Evolutionary conservation across 2,329 filamentous ascomycete species (phyloP).

Genomic region (Tolypocladium cylindrosporum): DNA sequence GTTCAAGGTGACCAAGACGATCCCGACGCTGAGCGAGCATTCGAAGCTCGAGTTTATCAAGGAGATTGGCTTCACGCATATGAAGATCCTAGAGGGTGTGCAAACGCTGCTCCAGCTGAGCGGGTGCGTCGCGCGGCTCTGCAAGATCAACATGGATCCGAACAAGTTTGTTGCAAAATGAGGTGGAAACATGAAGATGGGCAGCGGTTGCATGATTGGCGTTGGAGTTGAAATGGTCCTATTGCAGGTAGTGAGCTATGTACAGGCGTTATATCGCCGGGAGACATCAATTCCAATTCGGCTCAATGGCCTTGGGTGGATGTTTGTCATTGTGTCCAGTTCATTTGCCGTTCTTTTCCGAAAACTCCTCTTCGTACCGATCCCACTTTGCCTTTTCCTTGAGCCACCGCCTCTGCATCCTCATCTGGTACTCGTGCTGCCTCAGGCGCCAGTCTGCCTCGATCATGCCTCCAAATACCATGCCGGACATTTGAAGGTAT

Average conservation of each 20-base stretch:
- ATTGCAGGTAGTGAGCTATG: not conserved
- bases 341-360: conserved; percentile 29
- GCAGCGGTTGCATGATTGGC: conserved; percentile 10
- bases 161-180: conserved; percentile 55
- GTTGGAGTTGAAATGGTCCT: conserved; percentile 16
- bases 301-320: not conserved
- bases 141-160: conserved; percentile 94
- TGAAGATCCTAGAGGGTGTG: conserved; percentile 97
- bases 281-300: not conserved
- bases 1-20: conserved; percentile 97
- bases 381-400: conserved; percentile 61
- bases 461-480: conserved; percentile 70
- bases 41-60: conserved; percentile 95
- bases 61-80: conserved; percentile 97
- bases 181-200: conserved; percentile 3
- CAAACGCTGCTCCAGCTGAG: conserved; percentile 91
- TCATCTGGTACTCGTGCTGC: conserved; percentile 54
- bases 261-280: not conserved
- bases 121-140: conserved; percentile 82
- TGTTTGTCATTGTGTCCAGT: not conserved
- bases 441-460: conserved; percentile 63
- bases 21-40: conserved; percentile 85
- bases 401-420: conserved; percentile 53
- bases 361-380: conserved; percentile 51
- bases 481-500: conserved; percentile 76